Evolutionary conservation across 495 filamentous ascomycete species (phyloP).

Genomic region (Neurospora terricola): DNA sequence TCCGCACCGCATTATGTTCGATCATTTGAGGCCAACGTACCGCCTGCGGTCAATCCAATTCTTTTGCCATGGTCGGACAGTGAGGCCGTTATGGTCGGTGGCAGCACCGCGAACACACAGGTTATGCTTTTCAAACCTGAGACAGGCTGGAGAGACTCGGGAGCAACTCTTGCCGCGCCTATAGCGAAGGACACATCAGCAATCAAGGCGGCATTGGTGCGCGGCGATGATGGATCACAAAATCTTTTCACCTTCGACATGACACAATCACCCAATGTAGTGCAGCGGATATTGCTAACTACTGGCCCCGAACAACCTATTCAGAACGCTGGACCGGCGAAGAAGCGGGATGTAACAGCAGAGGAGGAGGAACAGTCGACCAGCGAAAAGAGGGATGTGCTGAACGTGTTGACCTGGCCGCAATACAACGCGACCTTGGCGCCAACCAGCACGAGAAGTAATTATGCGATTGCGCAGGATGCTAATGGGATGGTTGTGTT

Average conservation of each 20-base stretch:
- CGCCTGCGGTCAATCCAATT: slow-evolving; percentile 56
- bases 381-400: slow-evolving; percentile 13
- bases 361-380: slow-evolving; percentile 24
- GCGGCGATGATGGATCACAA: slow-evolving; percentile 68
- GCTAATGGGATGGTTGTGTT: slow-evolving; percentile 61
- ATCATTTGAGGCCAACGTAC: slow-evolving; percentile 44
- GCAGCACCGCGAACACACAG: slow-evolving; percentile 51
- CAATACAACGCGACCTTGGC: slow-evolving; percentile 67
- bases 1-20: slow-evolving; percentile 46
- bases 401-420: slow-evolving; percentile 58
- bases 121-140: slow-evolving; percentile 52
- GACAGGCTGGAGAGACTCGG: slow-evolving; percentile 52
- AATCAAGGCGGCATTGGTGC: slow-evolving; percentile 53
- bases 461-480: slow-evolving; percentile 37
- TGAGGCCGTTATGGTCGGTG: slow-evolving; percentile 69
- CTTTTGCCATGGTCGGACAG: slow-evolving; percentile 67
- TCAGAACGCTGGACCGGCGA: slow-evolving; percentile 27
- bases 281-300: slow-evolving; percentile 53
- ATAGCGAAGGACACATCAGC: slow-evolving; percentile 41
- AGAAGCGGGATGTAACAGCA: slow-evolving; percentile 3
- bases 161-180: slow-evolving; percentile 46
- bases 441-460: slow-evolving; percentile 43
- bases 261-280: slow-evolving; percentile 62
- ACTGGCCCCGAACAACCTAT: slow-evolving; percentile 35
- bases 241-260: slow-evolving; percentile 76